A percentile compares a stretch with the other conserved stretches of the same genome.
Evolutionary conservation across 2,329 filamentous ascomycete genomes (phyloP).

Genomic region (Neophaeococcomyces mojaviensis): DNA sequence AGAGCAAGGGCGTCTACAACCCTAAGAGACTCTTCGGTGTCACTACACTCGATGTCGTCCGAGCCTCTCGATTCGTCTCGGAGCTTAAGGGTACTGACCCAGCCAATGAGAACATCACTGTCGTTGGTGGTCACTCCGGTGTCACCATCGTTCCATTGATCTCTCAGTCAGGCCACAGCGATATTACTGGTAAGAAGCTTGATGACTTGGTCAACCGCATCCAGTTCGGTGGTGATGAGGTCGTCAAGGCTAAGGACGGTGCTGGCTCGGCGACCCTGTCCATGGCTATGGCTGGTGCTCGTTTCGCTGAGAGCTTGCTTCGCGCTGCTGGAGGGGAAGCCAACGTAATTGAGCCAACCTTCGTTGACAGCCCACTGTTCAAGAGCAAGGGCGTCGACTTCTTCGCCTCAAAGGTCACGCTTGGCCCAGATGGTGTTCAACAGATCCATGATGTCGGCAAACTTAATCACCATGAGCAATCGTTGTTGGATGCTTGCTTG

Average conservation of each 20-base stretch:
- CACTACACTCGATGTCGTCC: slow-evolving; percentile 97
- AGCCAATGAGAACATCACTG: slow-evolving; percentile 85
- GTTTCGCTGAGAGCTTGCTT: slow-evolving; percentile 83
- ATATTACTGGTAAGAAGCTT: slow-evolving; percentile 68
- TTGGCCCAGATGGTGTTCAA: slow-evolving; percentile 92
- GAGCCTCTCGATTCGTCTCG: slow-evolving; percentile 94
- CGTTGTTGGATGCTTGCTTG: slow-evolving; percentile 78
- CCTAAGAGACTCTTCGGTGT: slow-evolving; percentile 98
- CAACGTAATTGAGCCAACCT: slow-evolving; percentile 91
- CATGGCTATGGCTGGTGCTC: slow-evolving; percentile 92
- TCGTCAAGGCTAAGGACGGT: slow-evolving; percentile 97
- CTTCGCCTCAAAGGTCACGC: slow-evolving; percentile 92
- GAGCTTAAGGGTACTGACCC: slow-evolving; percentile 89
- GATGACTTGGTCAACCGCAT: slow-evolving; percentile 82
- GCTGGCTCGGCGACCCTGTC: slow-evolving; percentile 94
- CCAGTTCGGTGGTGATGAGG: slow-evolving; percentile 98
- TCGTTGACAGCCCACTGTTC: slow-evolving; percentile 94
- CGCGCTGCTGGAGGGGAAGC: slow-evolving; percentile 89
- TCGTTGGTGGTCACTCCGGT: slow-evolving; percentile 94
- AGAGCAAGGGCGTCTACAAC: slow-evolving; percentile 92
- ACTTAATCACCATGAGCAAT: slow-evolving; percentile 78
- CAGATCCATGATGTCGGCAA: slow-evolving; percentile 84
- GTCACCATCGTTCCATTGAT: slow-evolving; percentile 98
- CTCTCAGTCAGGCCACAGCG: slow-evolving; percentile 81
- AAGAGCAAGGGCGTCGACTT: slow-evolving; percentile 97